These are phyloP conservation scores for Paramecium octaurelia DNA, from an alignment of 73 alveolate species.

Conservation along the genomic window DNA sequence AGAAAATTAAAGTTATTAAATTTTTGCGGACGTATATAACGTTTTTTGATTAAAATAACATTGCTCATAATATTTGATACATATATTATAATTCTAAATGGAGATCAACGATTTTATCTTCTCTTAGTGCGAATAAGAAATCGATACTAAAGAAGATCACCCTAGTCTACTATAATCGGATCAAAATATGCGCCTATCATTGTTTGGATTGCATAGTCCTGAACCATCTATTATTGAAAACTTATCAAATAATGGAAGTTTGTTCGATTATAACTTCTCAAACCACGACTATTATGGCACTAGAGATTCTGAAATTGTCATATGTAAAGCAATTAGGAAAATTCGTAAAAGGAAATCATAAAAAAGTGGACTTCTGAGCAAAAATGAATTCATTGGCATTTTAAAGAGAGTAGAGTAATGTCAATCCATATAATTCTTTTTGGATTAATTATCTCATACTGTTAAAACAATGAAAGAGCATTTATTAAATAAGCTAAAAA, in stretches of 20 bases:
- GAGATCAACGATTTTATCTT: neutral
- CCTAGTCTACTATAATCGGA: neutral
- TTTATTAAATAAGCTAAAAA: neutral
- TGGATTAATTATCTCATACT: neutral
- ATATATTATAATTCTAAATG: neutral
- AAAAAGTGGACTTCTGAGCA: neutral
- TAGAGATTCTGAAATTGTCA: neutral
- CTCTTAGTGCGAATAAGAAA: neutral
- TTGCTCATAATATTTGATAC: neutral
- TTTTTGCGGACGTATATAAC: neutral
- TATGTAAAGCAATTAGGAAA: neutral
- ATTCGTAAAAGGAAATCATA: neutral
- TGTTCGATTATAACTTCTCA: neutral
- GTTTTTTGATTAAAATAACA: neutral
- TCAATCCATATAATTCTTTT: neutral
- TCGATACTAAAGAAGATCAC: neutral
- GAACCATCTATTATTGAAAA: neutral
- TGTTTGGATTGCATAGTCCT: neutral
- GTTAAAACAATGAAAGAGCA: neutral
- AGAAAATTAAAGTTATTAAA: neutral
- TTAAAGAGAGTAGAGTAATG: neutral
- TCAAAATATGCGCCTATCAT: neutral
- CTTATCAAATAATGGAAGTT: neutral
- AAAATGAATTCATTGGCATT: neutral
- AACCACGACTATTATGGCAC: neutral